Evolutionary conservation across 306 rosid genomes (phyloP).

Genomic region (Malus sieversii): DNA sequence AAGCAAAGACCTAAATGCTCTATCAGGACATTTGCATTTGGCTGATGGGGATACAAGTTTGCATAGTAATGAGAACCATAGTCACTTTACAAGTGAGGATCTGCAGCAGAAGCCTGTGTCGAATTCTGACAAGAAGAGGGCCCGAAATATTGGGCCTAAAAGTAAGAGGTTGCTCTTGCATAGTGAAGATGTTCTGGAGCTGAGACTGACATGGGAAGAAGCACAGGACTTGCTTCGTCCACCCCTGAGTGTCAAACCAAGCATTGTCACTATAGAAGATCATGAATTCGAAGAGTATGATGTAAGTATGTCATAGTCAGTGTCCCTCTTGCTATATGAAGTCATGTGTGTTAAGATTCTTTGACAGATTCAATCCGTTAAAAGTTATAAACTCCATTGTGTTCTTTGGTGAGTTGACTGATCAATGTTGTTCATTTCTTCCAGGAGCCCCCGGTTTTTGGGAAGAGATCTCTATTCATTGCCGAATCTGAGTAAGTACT

Average conservation of each 20-base stretch:
- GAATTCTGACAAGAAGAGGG: slow-evolving; percentile 63
- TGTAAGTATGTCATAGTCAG: slow-evolving; percentile 40
- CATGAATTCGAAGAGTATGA: slow-evolving; percentile 92
- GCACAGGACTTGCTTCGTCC: slow-evolving; percentile 98
- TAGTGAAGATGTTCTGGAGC: slow-evolving; percentile 77
- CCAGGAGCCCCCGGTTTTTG: slow-evolving; percentile 95
- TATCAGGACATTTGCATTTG: slow-evolving; percentile 32
- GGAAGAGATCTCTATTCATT: slow-evolving; percentile 80
- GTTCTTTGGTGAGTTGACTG: slow-evolving; percentile 17
- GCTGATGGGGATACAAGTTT: slow-evolving; percentile 37
- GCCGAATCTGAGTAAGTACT: slow-evolving; percentile 62
- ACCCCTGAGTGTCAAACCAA: slow-evolving; percentile 70
- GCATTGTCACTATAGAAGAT: slow-evolving; percentile 77
- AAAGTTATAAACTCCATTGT: slow-evolving; percentile 9
- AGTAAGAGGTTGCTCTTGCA: slow-evolving; percentile 77
- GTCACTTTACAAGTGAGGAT: slow-evolving; percentile 34
- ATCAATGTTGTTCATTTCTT: slow-evolving; percentile 18
- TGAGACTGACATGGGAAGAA: slow-evolving; percentile 96
- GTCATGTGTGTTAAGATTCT: background rate
- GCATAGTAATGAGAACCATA: slow-evolving; percentile 43
- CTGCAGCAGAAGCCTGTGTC: slow-evolving; percentile 36
- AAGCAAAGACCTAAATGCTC: slow-evolving; percentile 36
- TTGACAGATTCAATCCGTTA: background rate
- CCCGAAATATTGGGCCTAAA: slow-evolving; percentile 85
- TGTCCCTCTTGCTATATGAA: background rate